Evolutionary conservation across 805 yeast genomes (phyloP), one percentile per base, ranked within the genome.

Genomic region (Metschnikowia dekortorum): DNA sequence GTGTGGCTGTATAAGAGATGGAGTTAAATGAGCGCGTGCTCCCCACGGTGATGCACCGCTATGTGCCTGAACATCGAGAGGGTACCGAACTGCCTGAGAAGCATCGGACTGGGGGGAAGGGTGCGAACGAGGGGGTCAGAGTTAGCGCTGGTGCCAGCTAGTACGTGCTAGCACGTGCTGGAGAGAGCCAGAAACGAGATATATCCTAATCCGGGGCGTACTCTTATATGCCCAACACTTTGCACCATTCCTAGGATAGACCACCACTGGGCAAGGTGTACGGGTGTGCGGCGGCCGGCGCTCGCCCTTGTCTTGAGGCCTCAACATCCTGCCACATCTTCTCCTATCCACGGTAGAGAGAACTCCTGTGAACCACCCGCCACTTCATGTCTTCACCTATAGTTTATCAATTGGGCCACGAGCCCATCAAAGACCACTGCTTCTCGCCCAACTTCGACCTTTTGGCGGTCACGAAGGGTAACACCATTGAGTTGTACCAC

Each of bases 371-470:
- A 34, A 13, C 16, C n/a, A 33, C 8, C 36, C 8, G 9, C 16
- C 6, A n/a, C 16, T 33, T 6, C 36, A 49, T 47, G 51, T 28
- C 53, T 28, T 46, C 65, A 10, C 75, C 82, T 46, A 63, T 68
- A 33, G 64, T 69, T 38, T 84, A 80, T 65, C 84, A 80, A 63
- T 81, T 92, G 62, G 90, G 95, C 56, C 87, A 84, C 67, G 79
- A 79, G 50, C 92, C 97, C 55, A 88, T 91, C 61, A 88, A 91
- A 62, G 96, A 94, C 65, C 98, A 92, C 68, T 84, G 90, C 51
- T 91, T 89, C 70, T 84, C 90, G 29, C 75, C 79, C 22, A 95
- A 89, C 67, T 69, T 74, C 51, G 60, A 68, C 33, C 54, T 71
- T 22, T 78, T 94, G 53, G 98, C 97, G 14, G 81, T 92, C 53